Evolutionary conservation across 2,329 filamentous ascomycete species (phyloP).

Genomic region (Biscogniauxia sp.): DNA sequence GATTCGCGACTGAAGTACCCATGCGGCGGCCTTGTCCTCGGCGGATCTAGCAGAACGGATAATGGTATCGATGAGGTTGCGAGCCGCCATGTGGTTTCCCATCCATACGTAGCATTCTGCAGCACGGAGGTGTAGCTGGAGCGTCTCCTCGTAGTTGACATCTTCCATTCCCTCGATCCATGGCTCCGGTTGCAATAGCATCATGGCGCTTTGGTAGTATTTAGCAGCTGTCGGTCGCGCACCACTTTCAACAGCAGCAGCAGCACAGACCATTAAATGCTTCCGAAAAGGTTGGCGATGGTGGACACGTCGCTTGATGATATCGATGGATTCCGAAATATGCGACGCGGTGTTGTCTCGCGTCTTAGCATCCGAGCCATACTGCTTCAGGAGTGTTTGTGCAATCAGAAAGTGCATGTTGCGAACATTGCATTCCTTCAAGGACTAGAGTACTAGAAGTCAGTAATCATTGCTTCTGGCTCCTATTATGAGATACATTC

Average conservation of each 20-base stretch:
- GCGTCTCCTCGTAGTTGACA: slow-evolving; percentile 81
- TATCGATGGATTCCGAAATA: slow-evolving; percentile 71
- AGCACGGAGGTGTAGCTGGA: slow-evolving; percentile 73
- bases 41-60: slow-evolving; percentile 68
- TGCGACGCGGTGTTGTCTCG: slow-evolving; percentile 77
- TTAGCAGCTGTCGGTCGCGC: slow-evolving; percentile 78
- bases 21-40: slow-evolving; percentile 79
- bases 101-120: slow-evolving; percentile 83
- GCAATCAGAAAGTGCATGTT: slow-evolving; percentile 93
- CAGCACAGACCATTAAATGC: slow-evolving; percentile 75
- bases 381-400: slow-evolving; percentile 74
- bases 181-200: slow-evolving; percentile 73
- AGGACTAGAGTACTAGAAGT: slow-evolving; percentile 34
- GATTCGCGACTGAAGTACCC: slow-evolving; percentile 78
- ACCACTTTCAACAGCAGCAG: slow-evolving; percentile 75
- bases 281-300: slow-evolving; percentile 67
- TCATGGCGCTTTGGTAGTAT: slow-evolving; percentile 75
- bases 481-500: neutral
- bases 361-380: slow-evolving; percentile 56
- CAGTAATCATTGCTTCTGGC: neutral
- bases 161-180: slow-evolving; percentile 72
- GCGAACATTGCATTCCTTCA: slow-evolving; percentile 66
- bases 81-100: slow-evolving; percentile 66
- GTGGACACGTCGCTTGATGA: slow-evolving; percentile 66
- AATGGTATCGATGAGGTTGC: slow-evolving; percentile 65